Conservation (phyloP, 371 early-diverging fungal species). For the Umbelopsis sp. region DNA sequence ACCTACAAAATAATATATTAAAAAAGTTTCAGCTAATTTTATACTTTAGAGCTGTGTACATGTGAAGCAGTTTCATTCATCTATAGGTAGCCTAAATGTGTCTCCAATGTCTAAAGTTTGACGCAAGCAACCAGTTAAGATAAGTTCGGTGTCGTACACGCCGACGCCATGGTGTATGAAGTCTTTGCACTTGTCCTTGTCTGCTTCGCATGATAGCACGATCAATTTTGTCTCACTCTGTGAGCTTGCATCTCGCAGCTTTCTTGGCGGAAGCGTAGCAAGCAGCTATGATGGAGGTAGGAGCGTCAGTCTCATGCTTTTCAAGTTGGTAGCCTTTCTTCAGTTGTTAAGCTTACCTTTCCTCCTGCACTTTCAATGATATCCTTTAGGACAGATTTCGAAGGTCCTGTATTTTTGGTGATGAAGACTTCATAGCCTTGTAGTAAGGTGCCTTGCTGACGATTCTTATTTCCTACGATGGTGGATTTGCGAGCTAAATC, state of each 20-base stretch:
- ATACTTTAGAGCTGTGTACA: neutral
- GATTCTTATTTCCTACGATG: neutral
- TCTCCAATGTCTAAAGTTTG: slow-evolving; percentile 7
- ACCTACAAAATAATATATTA: too few relatives aligned
- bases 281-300: neutral
- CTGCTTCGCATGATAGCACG: neutral
- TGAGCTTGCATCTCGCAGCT: slow-evolving; percentile 12
- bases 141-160: slow-evolving; percentile 5
- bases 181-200: neutral
- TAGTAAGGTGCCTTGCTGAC: slow-evolving; percentile 24
- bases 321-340: neutral
- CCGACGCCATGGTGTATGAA: neutral
- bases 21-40: neutral
- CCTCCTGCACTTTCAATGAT: slow-evolving; percentile 31
- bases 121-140: neutral
- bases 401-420: slow-evolving; percentile 18
- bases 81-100: slow-evolving; percentile 6
- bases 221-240: slow-evolving; percentile 1
- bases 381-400: slow-evolving; percentile 14
- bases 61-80: neutral
- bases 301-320: neutral
- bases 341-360: slow-evolving; percentile 11
- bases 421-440: slow-evolving; percentile 25
- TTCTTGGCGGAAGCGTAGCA: neutral
- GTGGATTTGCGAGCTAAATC: slow-evolving; percentile 11